phyloP scores from a whole-genome alignment of 2,329 filamentous ascomycete species.

The Fusarium sp. region DNA sequence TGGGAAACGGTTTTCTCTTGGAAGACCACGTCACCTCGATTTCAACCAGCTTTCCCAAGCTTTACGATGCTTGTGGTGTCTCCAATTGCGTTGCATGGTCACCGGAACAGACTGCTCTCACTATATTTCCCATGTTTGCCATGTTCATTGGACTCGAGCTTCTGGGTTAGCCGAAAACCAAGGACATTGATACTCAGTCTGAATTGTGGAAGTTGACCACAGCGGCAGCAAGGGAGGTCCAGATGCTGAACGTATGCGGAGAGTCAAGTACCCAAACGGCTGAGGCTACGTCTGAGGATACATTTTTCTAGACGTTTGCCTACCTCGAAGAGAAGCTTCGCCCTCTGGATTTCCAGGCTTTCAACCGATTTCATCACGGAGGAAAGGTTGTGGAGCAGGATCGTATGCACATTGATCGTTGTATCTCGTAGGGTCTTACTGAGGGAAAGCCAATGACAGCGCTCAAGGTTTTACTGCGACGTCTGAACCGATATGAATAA shows the following conservation, averaged over 20 bases:
- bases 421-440: background rate
- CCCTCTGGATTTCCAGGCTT: background rate
- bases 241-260: background rate
- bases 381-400: background rate
- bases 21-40: background rate
- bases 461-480: rapidly evolving
- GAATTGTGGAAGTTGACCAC: background rate
- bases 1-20: background rate
- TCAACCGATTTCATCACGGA: background rate
- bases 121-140: background rate
- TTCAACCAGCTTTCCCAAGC: background rate
- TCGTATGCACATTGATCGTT: background rate
- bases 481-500: rapidly evolving
- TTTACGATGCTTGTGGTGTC: background rate
- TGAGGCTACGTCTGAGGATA: background rate
- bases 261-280: background rate
- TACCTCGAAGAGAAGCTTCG: background rate
- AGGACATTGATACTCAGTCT: background rate
- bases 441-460: background rate
- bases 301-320: background rate
- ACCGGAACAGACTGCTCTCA: background rate
- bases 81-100: background rate
- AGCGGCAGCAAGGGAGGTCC: background rate
- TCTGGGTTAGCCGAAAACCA: background rate
- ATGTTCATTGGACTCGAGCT: background rate